Evolutionary conservation across 768 basidiomycete genomes (phyloP).

Genomic region (Trametes punicea): DNA sequence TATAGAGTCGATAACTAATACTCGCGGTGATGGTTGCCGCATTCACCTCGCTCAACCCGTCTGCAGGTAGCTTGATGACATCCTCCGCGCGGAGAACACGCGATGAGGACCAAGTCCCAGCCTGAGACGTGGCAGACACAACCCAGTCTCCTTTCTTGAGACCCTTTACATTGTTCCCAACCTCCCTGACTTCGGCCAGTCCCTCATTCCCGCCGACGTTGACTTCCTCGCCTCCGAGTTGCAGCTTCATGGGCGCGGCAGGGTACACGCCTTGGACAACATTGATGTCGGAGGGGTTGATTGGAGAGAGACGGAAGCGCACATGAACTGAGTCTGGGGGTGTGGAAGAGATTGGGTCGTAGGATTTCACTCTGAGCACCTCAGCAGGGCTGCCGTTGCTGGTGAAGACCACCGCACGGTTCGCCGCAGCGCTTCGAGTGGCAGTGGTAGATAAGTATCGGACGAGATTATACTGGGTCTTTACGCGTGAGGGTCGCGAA

Average conservation of each 20-base stretch:
- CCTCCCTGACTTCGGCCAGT: conserved; percentile 57
- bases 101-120: conserved; percentile 72
- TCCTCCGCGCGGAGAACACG: conserved; percentile 53
- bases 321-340: conserved; percentile 58
- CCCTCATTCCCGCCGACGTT: conserved; percentile 79
- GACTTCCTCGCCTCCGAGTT: conserved; percentile 36
- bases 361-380: conserved; percentile 55
- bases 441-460: conserved; percentile 6
- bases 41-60: conserved; percentile 51
- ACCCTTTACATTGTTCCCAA: conserved; percentile 51
- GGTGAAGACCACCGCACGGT: conserved; percentile 66
- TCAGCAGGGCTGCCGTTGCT: conserved; percentile 56
- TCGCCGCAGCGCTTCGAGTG: conserved; percentile 25
- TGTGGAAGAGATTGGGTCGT: conserved; percentile 51
- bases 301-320: conserved; percentile 64
- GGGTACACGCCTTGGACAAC: conserved; percentile 85
- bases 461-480: not conserved
- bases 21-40: conserved; percentile 76
- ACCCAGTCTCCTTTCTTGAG: conserved; percentile 69
- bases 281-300: conserved; percentile 82
- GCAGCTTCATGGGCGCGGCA: conserved; percentile 42
- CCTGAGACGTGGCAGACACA: conserved; percentile 60
- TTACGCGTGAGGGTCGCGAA: not conserved
- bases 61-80: conserved; percentile 56
- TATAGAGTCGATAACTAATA: not conserved